Percentiles rank a stretch among this genome's conserved stretches.
phyloP scores from a whole-genome alignment of 2,329 filamentous ascomycete species.

The Myrmaecium sp. region DNA sequence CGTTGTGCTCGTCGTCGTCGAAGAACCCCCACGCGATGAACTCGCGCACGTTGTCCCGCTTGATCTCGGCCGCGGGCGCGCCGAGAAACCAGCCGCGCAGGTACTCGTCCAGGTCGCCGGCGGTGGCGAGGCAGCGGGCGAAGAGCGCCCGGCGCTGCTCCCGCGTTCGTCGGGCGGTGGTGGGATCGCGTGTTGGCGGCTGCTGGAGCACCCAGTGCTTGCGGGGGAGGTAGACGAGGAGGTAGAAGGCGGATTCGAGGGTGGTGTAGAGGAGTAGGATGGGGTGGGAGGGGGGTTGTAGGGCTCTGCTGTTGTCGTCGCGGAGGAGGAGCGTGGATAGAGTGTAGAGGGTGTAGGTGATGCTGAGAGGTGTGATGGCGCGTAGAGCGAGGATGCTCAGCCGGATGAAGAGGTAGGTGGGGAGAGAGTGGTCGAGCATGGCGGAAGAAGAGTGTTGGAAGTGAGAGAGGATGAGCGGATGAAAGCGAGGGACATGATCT shows the following conservation, averaged over 20 bases:
- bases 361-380: constrained; percentile 31
- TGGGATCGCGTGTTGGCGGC: constrained; percentile 33
- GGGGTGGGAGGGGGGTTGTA: constrained; percentile 21
- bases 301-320: constrained; percentile 19
- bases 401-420: constrained; percentile 29
- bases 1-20: constrained; percentile 29
- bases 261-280: constrained; percentile 27
- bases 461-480: too few relatives aligned
- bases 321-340: constrained; percentile 14
- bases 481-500: too few relatives aligned
- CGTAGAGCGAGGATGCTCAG: constrained; percentile 31
- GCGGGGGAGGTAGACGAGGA: constrained; percentile 36
- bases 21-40: constrained; percentile 55
- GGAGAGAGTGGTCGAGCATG: constrained; percentile 25
- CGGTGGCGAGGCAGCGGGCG: constrained; percentile 35
- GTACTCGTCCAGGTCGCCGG: constrained; percentile 39
- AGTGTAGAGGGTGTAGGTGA: constrained; percentile 27
- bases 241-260: constrained; percentile 38
- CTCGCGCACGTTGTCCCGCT: constrained; percentile 49
- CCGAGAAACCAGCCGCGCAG: constrained; percentile 50
- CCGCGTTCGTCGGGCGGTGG: constrained; percentile 27
- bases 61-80: constrained; percentile 38
- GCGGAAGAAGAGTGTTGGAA: too few relatives aligned
- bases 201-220: constrained; percentile 34
- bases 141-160: constrained; percentile 39